phyloP scores from a whole-genome alignment of 2,329 filamentous ascomycete genomes.

The Penicillium digitatum region DNA sequence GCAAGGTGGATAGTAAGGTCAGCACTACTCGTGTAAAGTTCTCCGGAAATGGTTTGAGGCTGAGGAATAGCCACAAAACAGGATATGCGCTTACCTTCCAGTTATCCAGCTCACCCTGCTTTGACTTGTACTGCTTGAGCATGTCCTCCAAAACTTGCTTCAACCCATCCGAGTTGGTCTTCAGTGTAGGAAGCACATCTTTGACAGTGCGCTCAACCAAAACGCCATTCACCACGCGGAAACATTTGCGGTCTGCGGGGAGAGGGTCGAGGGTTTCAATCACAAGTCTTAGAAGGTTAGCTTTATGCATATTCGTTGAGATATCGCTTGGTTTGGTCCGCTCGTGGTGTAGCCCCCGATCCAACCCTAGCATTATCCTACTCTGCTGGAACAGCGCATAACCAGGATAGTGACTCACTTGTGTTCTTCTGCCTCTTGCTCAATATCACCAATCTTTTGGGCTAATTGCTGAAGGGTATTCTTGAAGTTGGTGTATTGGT shows the following conservation, averaged over 20 bases:
- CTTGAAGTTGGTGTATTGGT: conserved; percentile 55
- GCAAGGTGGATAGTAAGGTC: conserved; percentile 10
- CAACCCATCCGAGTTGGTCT: conserved; percentile 89
- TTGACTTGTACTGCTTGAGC: conserved; percentile 91
- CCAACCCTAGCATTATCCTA: background rate
- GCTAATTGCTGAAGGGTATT: conserved; percentile 83
- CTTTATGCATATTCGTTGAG: conserved; percentile 10
- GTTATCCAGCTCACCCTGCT: conserved; percentile 91
- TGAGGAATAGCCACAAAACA: background rate
- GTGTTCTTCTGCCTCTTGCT: conserved; percentile 96
- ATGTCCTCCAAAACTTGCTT: conserved; percentile 92
- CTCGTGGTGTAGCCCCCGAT: background rate
- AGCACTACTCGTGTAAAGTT: background rate
- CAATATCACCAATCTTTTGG: conserved; percentile 93
- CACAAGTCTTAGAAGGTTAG: conserved; percentile 64
- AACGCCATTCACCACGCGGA: conserved; percentile 97
- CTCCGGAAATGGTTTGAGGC: background rate
- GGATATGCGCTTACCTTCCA: conserved; percentile 74
- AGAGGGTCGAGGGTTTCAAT: conserved; percentile 86
- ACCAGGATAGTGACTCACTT: conserved; percentile 60
- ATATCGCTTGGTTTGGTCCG: background rate
- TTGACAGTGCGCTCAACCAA: conserved; percentile 89
- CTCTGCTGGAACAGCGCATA: background rate
- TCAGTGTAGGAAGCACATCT: conserved; percentile 84
- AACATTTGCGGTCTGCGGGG: conserved; percentile 84